Base-by-base conservation (phyloP, 2,329 filamentous ascomycete species). In the Penicillium sclerotigenum region DNA sequence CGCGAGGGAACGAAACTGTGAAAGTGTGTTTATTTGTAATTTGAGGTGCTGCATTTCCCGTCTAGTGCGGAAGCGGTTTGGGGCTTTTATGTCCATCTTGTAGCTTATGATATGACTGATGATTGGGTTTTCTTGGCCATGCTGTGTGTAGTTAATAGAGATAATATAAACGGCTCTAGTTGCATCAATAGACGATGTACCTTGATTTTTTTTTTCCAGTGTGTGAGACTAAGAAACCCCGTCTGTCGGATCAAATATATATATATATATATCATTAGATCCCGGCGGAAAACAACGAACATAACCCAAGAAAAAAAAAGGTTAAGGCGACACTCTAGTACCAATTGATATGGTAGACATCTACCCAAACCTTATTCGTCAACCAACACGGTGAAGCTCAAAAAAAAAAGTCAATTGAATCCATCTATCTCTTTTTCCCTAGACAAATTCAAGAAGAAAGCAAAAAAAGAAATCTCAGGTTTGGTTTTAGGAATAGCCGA, bases 1-100 rank as follows among this genome's bases (percentile, higher is more conserved):
- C 70, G 74, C 18, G 74, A 77, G 58, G 74, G 74, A 26, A 77
- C 73, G n/a, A 76, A 76, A 56, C 57, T 71, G 13, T 70, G 49
- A 60, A 2, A 10, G 2, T 24, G 14, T 7, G 24, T 8, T 26
- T 6, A 14, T 5, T 6, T 45, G 3, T 40, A 11, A 22, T 51
- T 34, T 5, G 31, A 20, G 26, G 31, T 34, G n/a, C 20, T 46
- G 33, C 26, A 38, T 47, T 24, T 33, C 16, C 20, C 18, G 16
- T n/a, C n/a, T 14, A 10, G 5, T 50, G 4, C 16, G 28, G 28
- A 36, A 4, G 31, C 11, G 8, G 9, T 18, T 29, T 26, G 1
- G 2, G 36, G 20, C 5, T 10, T 33, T 42, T 20, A 10, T 42
- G 38, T 36, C 11, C 31, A 24, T 18, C 18, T 18, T 50, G 24